Evolutionary conservation across 1,139 yeast genomes (phyloP).

Genomic region (Nakaseomyces kungkrabaensis): DNA sequence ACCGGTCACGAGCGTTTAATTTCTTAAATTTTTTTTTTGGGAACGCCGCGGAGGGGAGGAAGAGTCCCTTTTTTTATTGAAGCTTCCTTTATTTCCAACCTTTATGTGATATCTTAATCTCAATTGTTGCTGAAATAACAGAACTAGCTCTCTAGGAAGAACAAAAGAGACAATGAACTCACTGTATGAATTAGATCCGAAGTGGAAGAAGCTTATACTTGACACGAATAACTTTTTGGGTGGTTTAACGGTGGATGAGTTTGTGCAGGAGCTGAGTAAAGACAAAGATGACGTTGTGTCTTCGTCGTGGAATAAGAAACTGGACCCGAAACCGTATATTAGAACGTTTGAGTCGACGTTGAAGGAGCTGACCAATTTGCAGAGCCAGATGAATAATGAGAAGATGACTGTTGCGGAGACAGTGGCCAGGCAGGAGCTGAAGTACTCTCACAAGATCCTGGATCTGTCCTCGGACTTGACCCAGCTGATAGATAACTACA

Average conservation of each 20-base stretch:
- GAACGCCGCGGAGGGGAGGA: too few species aligned
- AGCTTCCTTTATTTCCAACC: too few species aligned
- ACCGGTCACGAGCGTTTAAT: too few species aligned
- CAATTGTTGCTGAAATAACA: too few species aligned
- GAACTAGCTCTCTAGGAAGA: too few species aligned
- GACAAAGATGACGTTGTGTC: constrained; percentile 28
- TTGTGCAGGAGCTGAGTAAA: constrained; percentile 72
- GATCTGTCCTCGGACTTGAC: constrained; percentile 42
- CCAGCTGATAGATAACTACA: constrained; percentile 37
- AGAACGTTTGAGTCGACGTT: constrained; percentile 85
- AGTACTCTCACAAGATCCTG: constrained; percentile 59
- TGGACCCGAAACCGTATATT: constrained; percentile 92
- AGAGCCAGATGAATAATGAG: constrained; percentile 42
- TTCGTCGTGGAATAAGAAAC: constrained; percentile 17
- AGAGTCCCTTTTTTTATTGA: too few species aligned
- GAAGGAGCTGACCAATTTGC: constrained; percentile 54
- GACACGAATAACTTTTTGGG: constrained; percentile 63
- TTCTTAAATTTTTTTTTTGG: too few species aligned
- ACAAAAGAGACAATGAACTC: constrained; percentile 24
- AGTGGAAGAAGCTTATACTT: constrained; percentile 52
- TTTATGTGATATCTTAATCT: too few species aligned
- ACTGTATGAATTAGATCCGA: constrained; percentile 57
- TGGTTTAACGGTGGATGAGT: constrained; percentile 65
- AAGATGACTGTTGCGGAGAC: constrained; percentile 43
- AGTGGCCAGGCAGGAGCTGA: constrained; percentile 53